phyloP scores from a whole-genome alignment of 1,139 yeast species.

The Protomyces gravidus region DNA sequence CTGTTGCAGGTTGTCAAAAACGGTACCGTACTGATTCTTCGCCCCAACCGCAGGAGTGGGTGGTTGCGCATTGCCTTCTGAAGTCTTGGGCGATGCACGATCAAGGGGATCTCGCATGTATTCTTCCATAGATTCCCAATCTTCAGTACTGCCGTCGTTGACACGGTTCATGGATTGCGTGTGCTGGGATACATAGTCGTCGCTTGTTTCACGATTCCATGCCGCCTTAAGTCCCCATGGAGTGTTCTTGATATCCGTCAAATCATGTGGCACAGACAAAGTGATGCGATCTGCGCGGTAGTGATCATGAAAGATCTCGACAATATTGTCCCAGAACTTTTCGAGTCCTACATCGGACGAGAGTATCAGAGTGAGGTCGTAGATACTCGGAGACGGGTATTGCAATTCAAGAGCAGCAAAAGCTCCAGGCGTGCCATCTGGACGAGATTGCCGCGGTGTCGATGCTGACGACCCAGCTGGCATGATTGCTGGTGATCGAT shows the following conservation, averaged over 20 bases:
- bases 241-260: slow-evolving; percentile 40
- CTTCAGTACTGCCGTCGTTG: slow-evolving; percentile 3
- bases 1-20: slow-evolving; percentile 35
- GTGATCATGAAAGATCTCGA: slow-evolving; percentile 37
- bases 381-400: slow-evolving; percentile 37
- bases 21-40: slow-evolving; percentile 1
- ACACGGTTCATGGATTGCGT: not conserved
- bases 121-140: slow-evolving; percentile 25
- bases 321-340: slow-evolving; percentile 39
- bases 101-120: too few relatives aligned
- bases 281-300: slow-evolving; percentile 40
- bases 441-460: slow-evolving; percentile 18
- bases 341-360: slow-evolving; percentile 40
- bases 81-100: too few relatives aligned
- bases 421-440: slow-evolving; percentile 2
- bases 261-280: slow-evolving; percentile 40
- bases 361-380: slow-evolving; percentile 38
- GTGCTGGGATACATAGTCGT: not conserved
- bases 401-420: slow-evolving; percentile 15
- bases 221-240: slow-evolving; percentile 43
- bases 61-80: not conserved
- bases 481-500: slow-evolving; percentile 10
- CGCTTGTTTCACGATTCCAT: slow-evolving; percentile 7
- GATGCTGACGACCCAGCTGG: slow-evolving; percentile 8
- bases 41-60: not conserved